Evolutionary conservation across 768 basidiomycete genomes (phyloP).

Genomic region (Auriscalpium orientale): DNA sequence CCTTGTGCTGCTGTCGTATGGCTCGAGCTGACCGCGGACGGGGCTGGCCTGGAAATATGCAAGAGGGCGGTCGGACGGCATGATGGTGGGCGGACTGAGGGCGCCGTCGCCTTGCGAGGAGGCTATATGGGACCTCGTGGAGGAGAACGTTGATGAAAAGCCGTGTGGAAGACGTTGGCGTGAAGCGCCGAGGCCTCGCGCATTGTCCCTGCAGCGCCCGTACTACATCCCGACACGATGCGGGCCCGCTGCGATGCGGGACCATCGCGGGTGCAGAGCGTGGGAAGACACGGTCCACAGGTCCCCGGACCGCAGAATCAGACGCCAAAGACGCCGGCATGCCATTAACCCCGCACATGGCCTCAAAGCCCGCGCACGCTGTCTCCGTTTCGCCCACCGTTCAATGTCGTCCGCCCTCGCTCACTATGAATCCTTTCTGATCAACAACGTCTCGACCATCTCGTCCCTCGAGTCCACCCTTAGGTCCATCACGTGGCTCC

Average conservation of each 20-base stretch:
- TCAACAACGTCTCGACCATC: slow-evolving; percentile 81
- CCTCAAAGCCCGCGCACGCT: not conserved
- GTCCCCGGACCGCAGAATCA: not conserved
- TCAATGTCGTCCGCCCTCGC: slow-evolving; percentile 57
- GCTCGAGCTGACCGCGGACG: slow-evolving; percentile 69
- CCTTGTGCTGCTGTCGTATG: slow-evolving; percentile 41
- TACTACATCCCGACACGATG: not conserved
- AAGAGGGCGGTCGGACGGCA: slow-evolving; percentile 18
- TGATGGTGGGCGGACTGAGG: not conserved
- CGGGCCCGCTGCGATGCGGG: not conserved
- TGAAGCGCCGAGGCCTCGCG: not conserved
- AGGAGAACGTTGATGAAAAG: not conserved
- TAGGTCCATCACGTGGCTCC: slow-evolving; percentile 88
- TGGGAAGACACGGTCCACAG: not conserved
- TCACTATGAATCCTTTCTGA: slow-evolving; percentile 75
- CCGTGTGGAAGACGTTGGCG: not conserved
- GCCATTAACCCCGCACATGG: not conserved
- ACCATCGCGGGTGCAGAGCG: not conserved
- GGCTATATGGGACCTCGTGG: no score
- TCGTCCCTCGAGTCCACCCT: slow-evolving; percentile 84
- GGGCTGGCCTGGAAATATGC: slow-evolving; percentile 58
- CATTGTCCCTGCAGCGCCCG: not conserved
- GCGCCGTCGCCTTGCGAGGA: not conserved
- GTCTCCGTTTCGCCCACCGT: slow-evolving; percentile 4
- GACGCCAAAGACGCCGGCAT: not conserved